Percentiles rank a stretch among this genome's conserved stretches.
Conservation (phyloP, 2,329 filamentous ascomycete species). For the Venturia oleaginea region DNA sequence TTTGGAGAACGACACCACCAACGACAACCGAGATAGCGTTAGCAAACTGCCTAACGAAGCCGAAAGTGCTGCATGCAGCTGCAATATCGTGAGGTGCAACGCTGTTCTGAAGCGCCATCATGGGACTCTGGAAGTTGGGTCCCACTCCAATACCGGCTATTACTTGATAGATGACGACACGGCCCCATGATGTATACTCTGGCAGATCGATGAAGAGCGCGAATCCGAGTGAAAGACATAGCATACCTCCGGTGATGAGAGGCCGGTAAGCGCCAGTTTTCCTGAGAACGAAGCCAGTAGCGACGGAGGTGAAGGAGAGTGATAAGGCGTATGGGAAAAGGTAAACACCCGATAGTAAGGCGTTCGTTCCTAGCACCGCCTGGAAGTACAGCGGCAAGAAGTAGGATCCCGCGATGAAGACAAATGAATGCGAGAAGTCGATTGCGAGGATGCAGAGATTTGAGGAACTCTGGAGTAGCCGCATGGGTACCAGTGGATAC, state of each 20-base stretch:
- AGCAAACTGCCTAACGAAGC: slow-evolving; percentile 38
- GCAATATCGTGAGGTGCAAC: slow-evolving; percentile 41
- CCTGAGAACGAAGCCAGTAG: slow-evolving; percentile 38
- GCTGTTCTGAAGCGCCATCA: slow-evolving; percentile 47
- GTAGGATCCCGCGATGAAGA: slow-evolving; percentile 70
- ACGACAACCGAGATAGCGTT: slow-evolving; percentile 41
- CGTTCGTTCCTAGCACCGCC: slow-evolving; percentile 57
- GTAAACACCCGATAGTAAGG: slow-evolving; percentile 66
- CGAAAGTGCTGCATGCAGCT: slow-evolving; percentile 43
- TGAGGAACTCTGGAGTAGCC: slow-evolving; percentile 56
- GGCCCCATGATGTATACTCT: slow-evolving; percentile 26
- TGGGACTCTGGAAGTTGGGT: slow-evolving; percentile 44
- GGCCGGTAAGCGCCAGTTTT: slow-evolving; percentile 25
- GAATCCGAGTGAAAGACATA: slow-evolving; percentile 29
- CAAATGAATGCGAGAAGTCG: slow-evolving; percentile 64
- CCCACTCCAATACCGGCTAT: slow-evolving; percentile 43
- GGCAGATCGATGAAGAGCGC: slow-evolving; percentile 31
- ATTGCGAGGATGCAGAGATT: slow-evolving; percentile 57
- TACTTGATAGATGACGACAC: slow-evolving; percentile 41
- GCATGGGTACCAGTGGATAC: slow-evolving; percentile 69
- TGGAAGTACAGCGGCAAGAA: slow-evolving; percentile 84
- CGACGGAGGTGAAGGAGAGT: slow-evolving; percentile 53
- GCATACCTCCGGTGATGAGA: slow-evolving; percentile 23
- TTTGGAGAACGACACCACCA: slow-evolving; percentile 43
- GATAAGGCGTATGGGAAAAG: slow-evolving; percentile 61